These are phyloP conservation scores for Linum trigynum DNA, from an alignment of 345 rosid genomes.

Conservation along the genomic window DNA sequence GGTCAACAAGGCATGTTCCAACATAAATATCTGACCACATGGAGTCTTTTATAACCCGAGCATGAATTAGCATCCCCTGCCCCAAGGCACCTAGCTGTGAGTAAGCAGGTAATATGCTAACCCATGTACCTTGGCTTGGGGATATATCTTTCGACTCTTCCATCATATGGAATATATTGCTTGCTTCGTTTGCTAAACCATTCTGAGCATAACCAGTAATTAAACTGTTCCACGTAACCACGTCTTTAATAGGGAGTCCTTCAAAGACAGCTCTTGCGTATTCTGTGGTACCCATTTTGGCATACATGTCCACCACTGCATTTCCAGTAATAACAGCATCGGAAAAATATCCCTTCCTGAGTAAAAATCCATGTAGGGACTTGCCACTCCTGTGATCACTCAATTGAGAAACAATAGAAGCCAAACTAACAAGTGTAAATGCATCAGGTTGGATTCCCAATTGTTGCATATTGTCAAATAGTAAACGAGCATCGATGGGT, in stretches of 20 bases:
- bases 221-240: constrained; percentile 83
- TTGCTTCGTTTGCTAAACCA: constrained; percentile 52
- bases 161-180: constrained; percentile 30
- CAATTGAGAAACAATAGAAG: constrained; percentile 58
- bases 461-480: constrained; percentile 52
- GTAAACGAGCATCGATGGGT: constrained; percentile 45
- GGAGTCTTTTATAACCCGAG: constrained; percentile 39
- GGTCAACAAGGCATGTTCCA: constrained; percentile 64
- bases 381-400: constrained; percentile 45
- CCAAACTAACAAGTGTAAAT: constrained; percentile 52
- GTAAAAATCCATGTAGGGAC: constrained; percentile 59
- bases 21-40: constrained; percentile 47
- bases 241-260: constrained; percentile 51
- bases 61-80: constrained; percentile 74
- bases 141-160: constrained; percentile 32
- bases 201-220: constrained; percentile 72
- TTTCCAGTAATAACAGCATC: constrained; percentile 55
- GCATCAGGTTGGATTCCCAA: constrained; percentile 51
- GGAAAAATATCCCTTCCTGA: constrained; percentile 37
- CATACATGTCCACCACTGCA: constrained; percentile 72
- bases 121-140: constrained; percentile 68
- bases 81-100: constrained; percentile 58
- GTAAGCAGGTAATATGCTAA: constrained; percentile 67
- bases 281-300: constrained; percentile 64
- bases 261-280: constrained; percentile 59